Conservation (phyloP, 148 eudicot species). For the Diospyros lotus region DNA sequence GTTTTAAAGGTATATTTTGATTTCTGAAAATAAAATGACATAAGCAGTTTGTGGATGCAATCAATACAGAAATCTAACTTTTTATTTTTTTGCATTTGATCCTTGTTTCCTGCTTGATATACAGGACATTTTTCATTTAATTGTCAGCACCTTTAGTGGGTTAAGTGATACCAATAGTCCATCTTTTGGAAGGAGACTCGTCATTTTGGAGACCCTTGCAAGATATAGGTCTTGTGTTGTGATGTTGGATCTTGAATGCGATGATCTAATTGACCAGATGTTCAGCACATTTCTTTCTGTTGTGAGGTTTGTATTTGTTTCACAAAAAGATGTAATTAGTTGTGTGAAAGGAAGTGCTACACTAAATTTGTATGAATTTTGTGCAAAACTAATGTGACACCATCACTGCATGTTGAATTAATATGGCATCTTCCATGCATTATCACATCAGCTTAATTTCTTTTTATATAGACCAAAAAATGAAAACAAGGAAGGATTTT, state of each 20-base stretch:
- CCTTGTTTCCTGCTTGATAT: constrained; percentile 9
- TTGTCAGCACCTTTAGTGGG: constrained; percentile 79
- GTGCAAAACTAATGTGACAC: not conserved
- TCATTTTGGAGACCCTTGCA: constrained; percentile 88
- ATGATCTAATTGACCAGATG: constrained; percentile 81
- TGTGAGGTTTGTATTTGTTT: constrained; percentile 57
- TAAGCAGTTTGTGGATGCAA: constrained; percentile 1
- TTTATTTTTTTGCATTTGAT: constrained; percentile 12
- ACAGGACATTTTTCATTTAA: constrained; percentile 80
- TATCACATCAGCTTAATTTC: not conserved
- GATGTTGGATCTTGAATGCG: constrained; percentile 98
- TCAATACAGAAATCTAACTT: not conserved
- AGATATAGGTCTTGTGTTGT: constrained; percentile 95
- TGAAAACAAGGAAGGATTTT: not conserved
- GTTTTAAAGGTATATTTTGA: constrained; percentile 58
- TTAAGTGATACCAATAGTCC: constrained; percentile 73
- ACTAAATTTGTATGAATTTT: not conserved
- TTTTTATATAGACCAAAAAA: too few relatives aligned
- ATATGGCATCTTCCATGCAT: too few relatives aligned
- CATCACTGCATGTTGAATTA: not conserved
- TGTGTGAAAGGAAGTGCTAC: not conserved
- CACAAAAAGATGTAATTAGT: constrained; percentile 1
- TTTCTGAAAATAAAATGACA: not conserved
- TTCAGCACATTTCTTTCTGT: constrained; percentile 75
- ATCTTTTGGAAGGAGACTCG: constrained; percentile 82